These are phyloP conservation scores for Didymella pinodella DNA, from an alignment of 2,329 filamentous ascomycete species.

Conservation along the genomic window DNA sequence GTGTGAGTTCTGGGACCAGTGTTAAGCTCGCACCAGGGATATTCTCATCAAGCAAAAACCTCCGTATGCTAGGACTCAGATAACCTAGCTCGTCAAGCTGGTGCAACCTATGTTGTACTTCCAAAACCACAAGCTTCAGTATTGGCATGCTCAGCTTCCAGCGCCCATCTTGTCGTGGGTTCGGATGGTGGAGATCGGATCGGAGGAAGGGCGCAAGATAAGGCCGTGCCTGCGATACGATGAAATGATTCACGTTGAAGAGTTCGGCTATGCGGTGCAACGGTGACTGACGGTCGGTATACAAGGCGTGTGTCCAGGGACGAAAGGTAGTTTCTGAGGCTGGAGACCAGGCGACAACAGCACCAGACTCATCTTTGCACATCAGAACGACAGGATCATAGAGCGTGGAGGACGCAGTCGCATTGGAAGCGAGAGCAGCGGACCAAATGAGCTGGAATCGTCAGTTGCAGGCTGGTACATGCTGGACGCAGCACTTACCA, in stretches of 20 bases:
- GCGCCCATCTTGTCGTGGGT: constrained; percentile 65
- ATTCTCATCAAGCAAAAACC: constrained; percentile 83
- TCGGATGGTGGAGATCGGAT: constrained; percentile 78
- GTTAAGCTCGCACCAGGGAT: constrained; percentile 81
- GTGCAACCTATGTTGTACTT: constrained; percentile 79
- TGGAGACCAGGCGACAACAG: constrained; percentile 76
- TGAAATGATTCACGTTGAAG: constrained; percentile 95
- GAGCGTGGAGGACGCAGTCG: constrained; percentile 69
- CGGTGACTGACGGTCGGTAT: constrained; percentile 71
- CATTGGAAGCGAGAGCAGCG: constrained; percentile 78
- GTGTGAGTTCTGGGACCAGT: constrained; percentile 79
- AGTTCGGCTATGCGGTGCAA: constrained; percentile 78
- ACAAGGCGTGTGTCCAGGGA: constrained; percentile 70
- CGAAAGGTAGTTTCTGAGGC: constrained; percentile 67
- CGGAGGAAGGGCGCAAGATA: constrained; percentile 87
- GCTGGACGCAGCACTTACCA: constrained; percentile 68
- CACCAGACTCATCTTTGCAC: constrained; percentile 78
- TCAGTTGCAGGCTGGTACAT: constrained; percentile 19
- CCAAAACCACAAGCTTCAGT: constrained; percentile 74
- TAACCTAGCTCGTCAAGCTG: constrained; percentile 81
- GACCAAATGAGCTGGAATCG: constrained; percentile 74
- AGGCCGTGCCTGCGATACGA: constrained; percentile 89
- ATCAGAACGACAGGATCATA: constrained; percentile 74
- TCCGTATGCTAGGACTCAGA: constrained; percentile 72
- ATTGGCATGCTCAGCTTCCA: constrained; percentile 64